Conservation (phyloP, 2,329 filamentous ascomycete species). For the Alternaria sp. region DNA sequence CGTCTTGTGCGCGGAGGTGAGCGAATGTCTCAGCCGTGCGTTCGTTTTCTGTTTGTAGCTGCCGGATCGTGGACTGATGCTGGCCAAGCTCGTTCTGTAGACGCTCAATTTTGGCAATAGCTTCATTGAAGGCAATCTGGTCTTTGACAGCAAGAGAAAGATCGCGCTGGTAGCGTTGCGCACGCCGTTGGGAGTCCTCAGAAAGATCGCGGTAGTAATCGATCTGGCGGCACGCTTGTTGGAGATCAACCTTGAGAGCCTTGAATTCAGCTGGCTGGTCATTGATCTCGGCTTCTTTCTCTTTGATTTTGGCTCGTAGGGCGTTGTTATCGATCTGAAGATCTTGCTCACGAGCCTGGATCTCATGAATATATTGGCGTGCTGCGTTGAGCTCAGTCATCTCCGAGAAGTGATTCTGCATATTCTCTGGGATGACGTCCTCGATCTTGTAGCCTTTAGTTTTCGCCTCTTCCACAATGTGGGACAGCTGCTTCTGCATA, state of each 20-base stretch:
- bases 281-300: slow-evolving; percentile 25
- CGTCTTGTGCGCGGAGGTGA: slow-evolving; percentile 11
- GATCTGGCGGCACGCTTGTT: slow-evolving; percentile 22
- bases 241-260: slow-evolving; percentile 27
- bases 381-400: slow-evolving; percentile 24
- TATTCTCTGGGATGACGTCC: slow-evolving; percentile 24
- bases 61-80: slow-evolving; percentile 13
- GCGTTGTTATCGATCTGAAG: slow-evolving; percentile 16
- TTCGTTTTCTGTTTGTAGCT: slow-evolving; percentile 23
- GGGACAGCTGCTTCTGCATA: slow-evolving; percentile 25
- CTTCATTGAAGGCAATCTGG: slow-evolving; percentile 7
- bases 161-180: slow-evolving; percentile 23
- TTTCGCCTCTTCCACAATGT: slow-evolving; percentile 20
- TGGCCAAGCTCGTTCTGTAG: slow-evolving; percentile 19
- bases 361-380: slow-evolving; percentile 25
- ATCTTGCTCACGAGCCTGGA: slow-evolving; percentile 21
- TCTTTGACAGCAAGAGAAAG: slow-evolving; percentile 10
- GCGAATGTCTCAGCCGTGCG: slow-evolving; percentile 13
- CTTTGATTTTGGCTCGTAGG: slow-evolving; percentile 18
- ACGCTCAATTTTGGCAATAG: slow-evolving; percentile 15
- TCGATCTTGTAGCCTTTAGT: slow-evolving; percentile 23
- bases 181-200: slow-evolving; percentile 16
- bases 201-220: slow-evolving; percentile 20
- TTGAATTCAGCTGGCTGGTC: slow-evolving; percentile 26
- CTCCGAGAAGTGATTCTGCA: slow-evolving; percentile 20